phyloP scores from a whole-genome alignment of 2,329 filamentous ascomycete genomes.

The Neocucurbitaria cava region DNA sequence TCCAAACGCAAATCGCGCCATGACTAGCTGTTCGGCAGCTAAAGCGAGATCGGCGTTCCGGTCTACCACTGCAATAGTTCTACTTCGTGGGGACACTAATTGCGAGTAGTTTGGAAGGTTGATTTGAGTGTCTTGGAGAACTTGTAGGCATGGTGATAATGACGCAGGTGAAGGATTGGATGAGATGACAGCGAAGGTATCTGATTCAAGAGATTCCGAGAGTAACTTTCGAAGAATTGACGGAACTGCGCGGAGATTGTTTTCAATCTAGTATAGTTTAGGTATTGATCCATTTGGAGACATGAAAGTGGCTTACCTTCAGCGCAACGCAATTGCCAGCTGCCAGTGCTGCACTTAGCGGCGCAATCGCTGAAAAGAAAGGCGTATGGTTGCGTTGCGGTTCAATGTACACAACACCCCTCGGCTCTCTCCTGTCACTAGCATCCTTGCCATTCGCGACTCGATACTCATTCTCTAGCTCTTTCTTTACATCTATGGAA shows the following conservation, averaged over 20 bases:
- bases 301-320: slow-evolving; percentile 47
- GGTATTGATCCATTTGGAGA: background rate
- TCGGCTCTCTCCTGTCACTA: slow-evolving; percentile 38
- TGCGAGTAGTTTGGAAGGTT: slow-evolving; percentile 30
- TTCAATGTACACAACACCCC: slow-evolving; percentile 58
- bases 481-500: slow-evolving; percentile 48
- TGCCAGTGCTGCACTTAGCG: slow-evolving; percentile 55
- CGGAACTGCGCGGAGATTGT: slow-evolving; percentile 48
- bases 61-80: slow-evolving; percentile 65
- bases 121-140: slow-evolving; percentile 41
- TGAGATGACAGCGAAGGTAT: slow-evolving; percentile 57
- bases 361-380: slow-evolving; percentile 49
- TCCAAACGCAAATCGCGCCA: slow-evolving; percentile 62
- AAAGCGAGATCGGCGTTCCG: slow-evolving; percentile 62
- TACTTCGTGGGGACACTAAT: slow-evolving; percentile 45
- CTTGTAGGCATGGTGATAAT: slow-evolving; percentile 33
- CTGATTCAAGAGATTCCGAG: slow-evolving; percentile 52
- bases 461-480: slow-evolving; percentile 52
- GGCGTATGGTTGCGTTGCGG: slow-evolving; percentile 55
- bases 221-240: slow-evolving; percentile 50
- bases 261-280: slow-evolving; percentile 45
- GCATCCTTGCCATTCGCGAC: slow-evolving; percentile 52
- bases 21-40: slow-evolving; percentile 62
- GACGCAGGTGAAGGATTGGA: slow-evolving; percentile 36
- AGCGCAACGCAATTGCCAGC: slow-evolving; percentile 61